Evolutionary conservation across 1,139 yeast species (phyloP), one percentile per base, ranked within the genome.

Genomic region (Chernovozyma sophiae-reginae): DNA sequence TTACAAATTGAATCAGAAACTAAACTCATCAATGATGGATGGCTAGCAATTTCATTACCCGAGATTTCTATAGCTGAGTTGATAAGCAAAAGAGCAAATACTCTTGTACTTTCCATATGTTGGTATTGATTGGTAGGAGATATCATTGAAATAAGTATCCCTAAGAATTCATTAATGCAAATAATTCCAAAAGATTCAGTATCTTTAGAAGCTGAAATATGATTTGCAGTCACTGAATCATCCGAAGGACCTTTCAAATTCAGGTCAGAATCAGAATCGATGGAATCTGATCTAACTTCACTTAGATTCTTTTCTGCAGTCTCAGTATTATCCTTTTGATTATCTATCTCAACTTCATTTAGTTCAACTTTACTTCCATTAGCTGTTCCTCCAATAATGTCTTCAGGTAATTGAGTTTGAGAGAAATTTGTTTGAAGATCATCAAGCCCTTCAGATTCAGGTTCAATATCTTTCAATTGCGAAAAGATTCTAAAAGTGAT

Each of bases 61-160:
- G 92, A 71, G 8, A 87, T 82, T 56, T 92, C 97, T 39, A 92
- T 72, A 1, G 95, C 86, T 1, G 83, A 81, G 37, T 80, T 81
- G 29, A 94, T 70, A 32, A 92, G 72, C 32, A 81, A 74, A 25
- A 94, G 64, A 0, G 96, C 94, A 64, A 92, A 80, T 12, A 86
- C 82, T 39, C 96, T 74, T 1, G 97, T 83, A 25, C 87, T 74
- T 54, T 90, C 96, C 48, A 94, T 86, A 51, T 87, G 94, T 52
- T 85, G 92, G 49, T 78, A 78, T 52, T 83, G 86, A 48, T 86
- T 85, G 15, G 82, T 78, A 0, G 96, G 95, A 10, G 94, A 81
- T 30, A 90, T 73, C 60, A 90, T 79, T 3, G 95, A 84, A n/a
- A 89, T 77, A 33, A 92, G 68, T 31, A 86, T 83, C 10, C 82